Base-by-base conservation (phyloP, 164 flowering plant species). In the Vitis rotundifolia region DNA sequence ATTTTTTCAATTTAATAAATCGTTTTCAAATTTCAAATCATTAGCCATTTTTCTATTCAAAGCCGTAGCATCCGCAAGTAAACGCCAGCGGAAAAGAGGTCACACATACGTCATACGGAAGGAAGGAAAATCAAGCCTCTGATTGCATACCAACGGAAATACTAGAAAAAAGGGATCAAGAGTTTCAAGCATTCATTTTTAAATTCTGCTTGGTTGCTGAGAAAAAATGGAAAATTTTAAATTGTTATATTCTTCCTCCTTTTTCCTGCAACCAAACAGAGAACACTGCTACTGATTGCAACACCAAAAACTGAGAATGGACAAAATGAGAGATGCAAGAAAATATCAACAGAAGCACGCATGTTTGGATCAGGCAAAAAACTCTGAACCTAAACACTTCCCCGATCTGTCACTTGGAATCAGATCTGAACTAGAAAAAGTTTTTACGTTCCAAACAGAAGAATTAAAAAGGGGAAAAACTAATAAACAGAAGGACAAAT, bases 241-340 rank as follows among this genome's bases (percentile, higher is more conserved):
- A 6, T 3, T 48, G 9, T 22, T 47, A 51, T 59, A 3, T 5
- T 49, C 31, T 61, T 37, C 52, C 66, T 37, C 15, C 51, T 2
- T 31, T 72, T 72, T 66, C 65, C 5, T 9, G 51, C 13, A 66
- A 72, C 59, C 69, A 66, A 72, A 72, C 63, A 57, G 68, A 52
- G 8, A 37, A 37, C 28, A 13, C 13, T 13, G 8, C 7, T 1
- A 11, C 14, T 59, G 8, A 26, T 47, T 29, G 6, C 49, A 18
- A 48, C 64, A 57, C 11, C n/a, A 5, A 29, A 28, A 71, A 0
- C 8, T 22, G 9, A 2, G 16, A 15, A 8, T 11, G 14, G 11
- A 29, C 49, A 50, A 16, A 59, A 13, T 3, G 8, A 19, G 16
- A 53, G 56, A 53, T 13, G 56, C 2, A 14, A 13, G 14, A n/a